Evolutionary conservation across 2,329 filamentous ascomycete genomes (phyloP), one percentile per base, ranked within the genome.

Genomic region (Stagonosporopsis tanaceti): DNA sequence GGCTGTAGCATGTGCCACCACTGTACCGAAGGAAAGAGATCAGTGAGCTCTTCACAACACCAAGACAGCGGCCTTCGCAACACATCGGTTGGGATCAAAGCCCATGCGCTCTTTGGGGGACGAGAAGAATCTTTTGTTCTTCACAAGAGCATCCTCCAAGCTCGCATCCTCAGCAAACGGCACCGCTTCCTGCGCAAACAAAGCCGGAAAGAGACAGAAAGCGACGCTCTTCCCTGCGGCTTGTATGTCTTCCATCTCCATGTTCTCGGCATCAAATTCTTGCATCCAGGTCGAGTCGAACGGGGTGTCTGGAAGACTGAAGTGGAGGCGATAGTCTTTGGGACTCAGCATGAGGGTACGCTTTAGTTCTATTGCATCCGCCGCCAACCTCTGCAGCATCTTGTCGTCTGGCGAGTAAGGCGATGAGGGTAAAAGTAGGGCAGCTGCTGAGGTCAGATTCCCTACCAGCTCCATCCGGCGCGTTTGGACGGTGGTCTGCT

Each of bases 271-370:
- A 20, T 53, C 34, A n/a, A 57, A 53, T 3, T 53, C 59, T n/a
- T 34, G 15, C 64, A 65, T 67, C 44, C 53, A 61, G 2, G 22
- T 8, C 1, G 48, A 14, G 24, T 64, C 46, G 39, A 58, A 65
- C 7, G 0, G 6, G 4, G 15, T 38, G 5, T 47, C 57, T 3
- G 61, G 59, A 2, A n/a, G 34, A 17, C 34, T 50, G 37, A 48
- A 60, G 25, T 59, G 50, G 22, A 64, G 52, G n/a, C 53, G 53
- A 39, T 62, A 65, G 1, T 60, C 55, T 22, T 38, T 38, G 8
- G 60, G 47, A 34, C 57, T 60, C 2, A 62, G 41, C 52, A 62
- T 39, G 1, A 67, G 50, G 0, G 4, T 22, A 12, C 54, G 47
- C 35, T 61, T 65, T 4, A 67, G 40, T 3, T 48, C 3, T 1